Base-by-base conservation (phyloP, 164 flowering plant species). In the Stephania yunnanensis region DNA sequence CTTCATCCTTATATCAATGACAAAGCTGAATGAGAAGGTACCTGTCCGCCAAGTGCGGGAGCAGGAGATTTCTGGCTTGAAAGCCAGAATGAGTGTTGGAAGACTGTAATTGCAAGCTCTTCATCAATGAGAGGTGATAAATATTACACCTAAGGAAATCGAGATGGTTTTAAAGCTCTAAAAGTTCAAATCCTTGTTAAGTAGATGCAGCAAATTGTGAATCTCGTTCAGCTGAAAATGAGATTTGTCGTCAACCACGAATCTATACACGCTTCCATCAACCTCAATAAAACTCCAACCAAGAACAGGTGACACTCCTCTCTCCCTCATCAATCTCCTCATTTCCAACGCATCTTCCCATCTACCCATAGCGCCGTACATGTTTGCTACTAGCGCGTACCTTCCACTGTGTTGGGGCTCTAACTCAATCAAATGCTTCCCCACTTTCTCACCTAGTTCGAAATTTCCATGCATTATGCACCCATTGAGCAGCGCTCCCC, bases 401-500 rank as follows among this genome's bases (percentile, higher is more conserved):
- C 77, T 70, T 31, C 80, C 80, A 66, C 77, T 78, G 64, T 74
- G 77, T 46, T 74, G 65, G 68, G 77, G 80, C 17, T 78, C 77
- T 42, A 78, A 50, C 31, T 78, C 71, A 65, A 78, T 66, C 71
- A 74, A 50, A 36, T 48, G 77, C 68, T 74, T 67, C 46, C 80
- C 83, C 25, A 76, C 75, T 66, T 10, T 71, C 75, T 69, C 75
- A 12, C 76, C 83, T 71, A 81, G 46, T 52, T 82, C 77, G 1
- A 68, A 19, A 36, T 82, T 52, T 17, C 75, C 77, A 72, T 79
- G 82, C 46, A 78, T 74, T 31, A 81, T 64, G 75, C 86, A 84
- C 10, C 81, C 84, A 50, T 81, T 79, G 15, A 84, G 81, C 74
- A 84, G 55, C 78, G 86, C 81, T 8, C 83, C 82, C 82, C 86